These are phyloP conservation scores for Trypanosoma scelopori DNA, from an alignment of 208 protist species.

Conservation along the genomic window DNA sequence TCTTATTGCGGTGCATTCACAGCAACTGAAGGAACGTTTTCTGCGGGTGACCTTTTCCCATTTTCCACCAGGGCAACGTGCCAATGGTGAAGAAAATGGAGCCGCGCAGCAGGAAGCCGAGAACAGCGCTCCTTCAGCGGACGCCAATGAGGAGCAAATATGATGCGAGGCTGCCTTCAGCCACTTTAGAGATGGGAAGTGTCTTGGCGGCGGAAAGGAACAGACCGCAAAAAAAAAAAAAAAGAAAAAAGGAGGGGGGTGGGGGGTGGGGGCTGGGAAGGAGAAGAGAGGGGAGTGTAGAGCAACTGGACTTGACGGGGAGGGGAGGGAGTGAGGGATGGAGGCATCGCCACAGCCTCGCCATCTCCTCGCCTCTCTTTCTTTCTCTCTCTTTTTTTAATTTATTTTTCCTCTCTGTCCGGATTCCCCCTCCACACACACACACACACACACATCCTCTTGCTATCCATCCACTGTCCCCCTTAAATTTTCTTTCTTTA, in stretches of 20 bases:
- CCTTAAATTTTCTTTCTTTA: not conserved
- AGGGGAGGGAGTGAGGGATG: too few relatives aligned
- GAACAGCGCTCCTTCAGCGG: not conserved
- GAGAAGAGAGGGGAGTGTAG: too few relatives aligned
- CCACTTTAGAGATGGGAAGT: not conserved
- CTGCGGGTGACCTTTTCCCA: slow-evolving; percentile 85
- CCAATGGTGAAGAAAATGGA: slow-evolving; percentile 19
- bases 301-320: too few relatives aligned
- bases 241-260: too few relatives aligned
- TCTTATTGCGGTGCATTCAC: slow-evolving; percentile 69
- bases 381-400: too few relatives aligned
- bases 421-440: too few relatives aligned
- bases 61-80: slow-evolving; percentile 61
- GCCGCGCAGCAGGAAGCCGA: slow-evolving; percentile 1
- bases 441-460: too few relatives aligned
- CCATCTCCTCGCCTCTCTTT: too few relatives aligned
- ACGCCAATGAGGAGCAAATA: not conserved
- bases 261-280: too few relatives aligned
- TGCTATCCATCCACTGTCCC: not conserved
- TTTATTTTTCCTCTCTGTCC: too few relatives aligned
- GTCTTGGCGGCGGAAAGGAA: not conserved
- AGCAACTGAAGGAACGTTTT: slow-evolving; percentile 63
- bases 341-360: too few relatives aligned
- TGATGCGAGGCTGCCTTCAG: not conserved
- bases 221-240: too few relatives aligned